Conservation (phyloP, 345 rosid species). For the Iberis pinnata region DNA sequence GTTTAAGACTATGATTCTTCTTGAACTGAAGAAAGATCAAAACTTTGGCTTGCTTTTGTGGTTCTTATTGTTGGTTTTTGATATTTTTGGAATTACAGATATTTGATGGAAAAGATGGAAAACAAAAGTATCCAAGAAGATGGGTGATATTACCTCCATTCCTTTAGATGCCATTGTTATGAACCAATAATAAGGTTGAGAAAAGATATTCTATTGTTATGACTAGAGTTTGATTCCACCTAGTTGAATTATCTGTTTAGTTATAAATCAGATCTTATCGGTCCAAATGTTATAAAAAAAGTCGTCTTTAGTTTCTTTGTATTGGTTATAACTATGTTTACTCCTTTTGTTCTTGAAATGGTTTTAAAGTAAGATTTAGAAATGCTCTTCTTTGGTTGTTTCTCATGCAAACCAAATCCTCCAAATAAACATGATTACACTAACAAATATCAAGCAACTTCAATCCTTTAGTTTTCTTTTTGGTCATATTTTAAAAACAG, state of each 20-base stretch:
- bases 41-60: not conserved
- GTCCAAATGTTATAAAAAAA: too few species aligned
- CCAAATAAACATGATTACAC: too few species aligned
- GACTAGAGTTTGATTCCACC: too few species aligned
- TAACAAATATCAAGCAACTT: too few species aligned
- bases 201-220: not conserved
- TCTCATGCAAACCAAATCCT: constrained; percentile 16
- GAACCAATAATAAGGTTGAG: constrained; percentile 1
- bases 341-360: too few species aligned
- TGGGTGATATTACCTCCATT: constrained; percentile 95
- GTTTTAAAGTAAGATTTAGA: too few species aligned
- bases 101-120: constrained; percentile 91
- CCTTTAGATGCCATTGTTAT: constrained; percentile 48
- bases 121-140: constrained; percentile 80
- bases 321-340: constrained; percentile 5
- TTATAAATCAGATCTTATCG: too few species aligned
- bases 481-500: too few species aligned
- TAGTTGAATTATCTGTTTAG: too few species aligned
- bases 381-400: too few species aligned
- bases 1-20: not conserved
- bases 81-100: constrained; percentile 56
- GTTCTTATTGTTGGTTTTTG: constrained; percentile 1
- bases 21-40: not conserved
- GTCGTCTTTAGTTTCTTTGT: constrained; percentile 19
- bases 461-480: too few species aligned